Evolutionary conservation across 2,329 filamentous ascomycete genomes (phyloP).

Genomic region (Penicillium concentricum): DNA sequence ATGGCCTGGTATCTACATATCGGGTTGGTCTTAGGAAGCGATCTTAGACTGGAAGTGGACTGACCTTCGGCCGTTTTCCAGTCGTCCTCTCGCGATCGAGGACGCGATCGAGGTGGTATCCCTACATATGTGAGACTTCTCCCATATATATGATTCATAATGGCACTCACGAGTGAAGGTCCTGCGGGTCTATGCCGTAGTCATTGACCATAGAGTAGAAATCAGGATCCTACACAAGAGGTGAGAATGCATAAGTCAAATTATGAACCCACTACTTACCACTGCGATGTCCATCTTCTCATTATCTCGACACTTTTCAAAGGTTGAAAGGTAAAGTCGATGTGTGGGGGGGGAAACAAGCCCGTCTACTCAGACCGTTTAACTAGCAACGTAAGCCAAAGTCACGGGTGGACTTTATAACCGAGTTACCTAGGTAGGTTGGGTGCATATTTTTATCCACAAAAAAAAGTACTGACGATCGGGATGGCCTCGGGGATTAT

Average conservation of each 20-base stretch:
- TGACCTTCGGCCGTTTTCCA: slow-evolving; percentile 19
- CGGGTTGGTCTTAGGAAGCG: not conserved
- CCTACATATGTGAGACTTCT: not conserved
- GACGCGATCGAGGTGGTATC: slow-evolving; percentile 18
- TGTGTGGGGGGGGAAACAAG: too few species aligned
- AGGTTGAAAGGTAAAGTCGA: too few species aligned
- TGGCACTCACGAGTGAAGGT: slow-evolving; percentile 14
- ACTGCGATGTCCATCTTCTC: not conserved
- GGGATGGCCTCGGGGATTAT: too few species aligned
- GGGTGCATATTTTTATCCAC: too few species aligned
- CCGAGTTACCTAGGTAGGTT: too few species aligned
- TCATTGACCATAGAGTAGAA: slow-evolving; percentile 4
- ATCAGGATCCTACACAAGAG: slow-evolving; percentile 8
- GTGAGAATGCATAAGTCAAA: not conserved
- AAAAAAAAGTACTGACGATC: too few species aligned
- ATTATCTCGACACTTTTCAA: not conserved
- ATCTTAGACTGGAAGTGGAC: slow-evolving; percentile 21
- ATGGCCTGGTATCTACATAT: slow-evolving; percentile 18
- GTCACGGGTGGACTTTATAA: too few species aligned
- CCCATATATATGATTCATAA: not conserved
- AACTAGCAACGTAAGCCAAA: too few species aligned
- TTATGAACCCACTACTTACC: not conserved
- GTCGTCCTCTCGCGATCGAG: slow-evolving; percentile 12
- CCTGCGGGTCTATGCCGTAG: not conserved
- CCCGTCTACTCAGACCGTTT: too few species aligned